These are phyloP conservation scores for Trichoderma parareesei DNA, from an alignment of 495 filamentous ascomycete species.

Conservation along the genomic window DNA sequence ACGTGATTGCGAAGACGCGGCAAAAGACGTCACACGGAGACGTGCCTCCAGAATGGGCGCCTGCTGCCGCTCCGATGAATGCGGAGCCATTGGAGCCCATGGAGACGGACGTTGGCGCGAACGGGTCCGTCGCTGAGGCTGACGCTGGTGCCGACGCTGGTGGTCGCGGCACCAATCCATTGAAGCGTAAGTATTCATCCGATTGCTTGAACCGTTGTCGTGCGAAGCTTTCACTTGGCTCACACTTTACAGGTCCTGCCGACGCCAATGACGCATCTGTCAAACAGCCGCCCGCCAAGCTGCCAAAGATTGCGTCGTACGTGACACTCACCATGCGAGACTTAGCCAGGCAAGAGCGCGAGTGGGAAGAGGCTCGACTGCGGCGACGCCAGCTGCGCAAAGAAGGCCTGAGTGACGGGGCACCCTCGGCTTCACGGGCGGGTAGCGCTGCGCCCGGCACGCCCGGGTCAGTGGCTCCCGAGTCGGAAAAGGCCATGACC, in stretches of 20 bases:
- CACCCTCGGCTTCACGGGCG: constrained; percentile 28
- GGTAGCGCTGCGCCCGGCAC: constrained; percentile 30
- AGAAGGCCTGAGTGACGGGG: constrained; percentile 32
- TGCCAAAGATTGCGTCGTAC: constrained; percentile 15
- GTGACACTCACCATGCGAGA: constrained; percentile 31
- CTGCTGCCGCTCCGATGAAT: constrained; percentile 46
- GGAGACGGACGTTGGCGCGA: constrained; percentile 21
- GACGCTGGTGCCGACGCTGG: constrained; percentile 14
- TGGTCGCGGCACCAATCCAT: constrained; percentile 41
- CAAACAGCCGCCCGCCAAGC: constrained; percentile 13
- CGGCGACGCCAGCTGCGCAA: constrained; percentile 39
- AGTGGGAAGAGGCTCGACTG: constrained; percentile 40
- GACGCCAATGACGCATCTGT: constrained; percentile 17
- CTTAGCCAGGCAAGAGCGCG: constrained; percentile 31
- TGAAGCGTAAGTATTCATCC: constrained; percentile 47
- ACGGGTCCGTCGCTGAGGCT: constrained; percentile 36
- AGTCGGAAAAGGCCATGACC: constrained; percentile 38
- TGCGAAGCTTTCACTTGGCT: background rate
- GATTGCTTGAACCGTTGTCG: background rate
- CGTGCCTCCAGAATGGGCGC: constrained; percentile 60
- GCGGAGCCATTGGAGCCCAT: constrained; percentile 19
- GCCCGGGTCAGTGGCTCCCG: constrained; percentile 39
- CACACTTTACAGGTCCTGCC: constrained; percentile 15
- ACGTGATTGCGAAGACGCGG: constrained; percentile 53
- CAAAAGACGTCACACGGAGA: constrained; percentile 64